Base-by-base conservation (phyloP, 1,284 basidiomycete genomes). In the Cryptococcus wingfieldii region DNA sequence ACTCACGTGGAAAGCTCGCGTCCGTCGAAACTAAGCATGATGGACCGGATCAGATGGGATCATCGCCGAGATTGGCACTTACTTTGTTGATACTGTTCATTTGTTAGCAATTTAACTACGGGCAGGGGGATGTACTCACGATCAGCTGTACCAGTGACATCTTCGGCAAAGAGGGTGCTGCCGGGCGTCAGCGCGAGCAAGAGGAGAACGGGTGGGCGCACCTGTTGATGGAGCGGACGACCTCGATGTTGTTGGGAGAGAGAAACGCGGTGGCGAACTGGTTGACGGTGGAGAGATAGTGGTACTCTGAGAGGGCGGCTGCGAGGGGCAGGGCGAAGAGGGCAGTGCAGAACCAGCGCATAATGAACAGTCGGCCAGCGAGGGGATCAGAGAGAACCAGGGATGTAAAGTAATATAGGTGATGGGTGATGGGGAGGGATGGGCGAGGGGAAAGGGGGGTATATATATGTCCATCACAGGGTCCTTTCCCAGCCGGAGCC, bases 121-220 rank as follows among this genome's bases (percentile, higher is more conserved):
- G 14, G 37, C 23, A n/a, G 13, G 43, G 9, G 5, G 37, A 49
- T 14, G 37, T 0, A 59, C 63, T 62, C 53, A 65, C 63, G 37
- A 47, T 66, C 64, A 13, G 54, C 52, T 5, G 55, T 62, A 0
- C 64, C 64, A 3, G 19, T 51, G 7, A 66, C 64, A 46, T 66
- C 62, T 43, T 61, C 56, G 5, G 64, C 51, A 42, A 66, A 66
- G 31, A 66, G 23, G 2, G 62, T 54, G 37, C 64, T 65, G 52
- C n/a, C 5, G 8, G 37, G 18, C 38, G 38, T 55, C 42, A 39
- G 39, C 39, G 28, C 38, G 19, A 47, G 38, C n/a, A 27, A 42
- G 10, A 38, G 38, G n/a, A 37, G 8, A 27, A 13, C 13, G 14
- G 13, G 13, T 5, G 23, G 56, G 50, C 23, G 38, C 14, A 61